These are phyloP conservation scores for Nemania sp. DNA, from an alignment of 2,329 filamentous ascomycete genomes.

Conservation along the genomic window DNA sequence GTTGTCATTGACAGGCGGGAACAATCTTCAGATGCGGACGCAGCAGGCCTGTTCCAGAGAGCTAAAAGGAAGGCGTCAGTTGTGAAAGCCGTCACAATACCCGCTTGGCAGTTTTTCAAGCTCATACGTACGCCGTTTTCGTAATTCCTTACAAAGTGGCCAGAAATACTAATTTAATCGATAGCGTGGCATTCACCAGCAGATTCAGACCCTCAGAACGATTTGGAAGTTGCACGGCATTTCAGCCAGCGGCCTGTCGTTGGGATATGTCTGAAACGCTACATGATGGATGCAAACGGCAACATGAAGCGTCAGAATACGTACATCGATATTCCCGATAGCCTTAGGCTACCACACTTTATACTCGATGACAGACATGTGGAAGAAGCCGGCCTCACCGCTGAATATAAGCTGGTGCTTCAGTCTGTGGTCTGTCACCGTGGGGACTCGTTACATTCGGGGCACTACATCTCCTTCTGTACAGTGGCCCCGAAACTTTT, in stretches of 20 bases:
- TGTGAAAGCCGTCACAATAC: conserved; percentile 86
- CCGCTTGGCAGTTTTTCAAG: conserved; percentile 96
- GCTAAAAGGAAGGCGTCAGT: conserved; percentile 53
- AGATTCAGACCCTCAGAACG: conserved; percentile 59
- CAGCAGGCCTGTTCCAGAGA: conserved; percentile 49
- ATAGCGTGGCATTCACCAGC: conserved; percentile 80
- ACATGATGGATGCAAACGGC: conserved; percentile 73
- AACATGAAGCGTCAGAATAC: conserved; percentile 74
- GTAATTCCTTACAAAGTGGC: conserved; percentile 1
- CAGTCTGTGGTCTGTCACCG: conserved; percentile 93
- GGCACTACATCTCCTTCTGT: conserved; percentile 88
- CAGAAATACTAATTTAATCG: conserved; percentile 41
- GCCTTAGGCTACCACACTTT: conserved; percentile 84
- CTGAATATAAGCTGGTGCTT: conserved; percentile 91
- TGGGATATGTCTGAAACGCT: conserved; percentile 91
- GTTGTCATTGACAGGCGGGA: conserved; percentile 57
- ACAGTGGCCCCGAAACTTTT: conserved; percentile 69
- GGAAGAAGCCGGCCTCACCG: conserved; percentile 68
- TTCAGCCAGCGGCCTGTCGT: conserved; percentile 86
- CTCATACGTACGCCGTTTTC: conserved; percentile 71
- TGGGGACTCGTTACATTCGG: conserved; percentile 81
- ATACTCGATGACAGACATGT: conserved; percentile 77
- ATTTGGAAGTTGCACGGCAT: conserved; percentile 84
- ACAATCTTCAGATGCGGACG: conserved; percentile 49
- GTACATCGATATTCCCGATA: conserved; percentile 84